A percentile compares a stretch with the other conserved stretches of the same genome.
Conservation (phyloP, 441 rosid genomes). For the Gossypium lobatum region DNA sequence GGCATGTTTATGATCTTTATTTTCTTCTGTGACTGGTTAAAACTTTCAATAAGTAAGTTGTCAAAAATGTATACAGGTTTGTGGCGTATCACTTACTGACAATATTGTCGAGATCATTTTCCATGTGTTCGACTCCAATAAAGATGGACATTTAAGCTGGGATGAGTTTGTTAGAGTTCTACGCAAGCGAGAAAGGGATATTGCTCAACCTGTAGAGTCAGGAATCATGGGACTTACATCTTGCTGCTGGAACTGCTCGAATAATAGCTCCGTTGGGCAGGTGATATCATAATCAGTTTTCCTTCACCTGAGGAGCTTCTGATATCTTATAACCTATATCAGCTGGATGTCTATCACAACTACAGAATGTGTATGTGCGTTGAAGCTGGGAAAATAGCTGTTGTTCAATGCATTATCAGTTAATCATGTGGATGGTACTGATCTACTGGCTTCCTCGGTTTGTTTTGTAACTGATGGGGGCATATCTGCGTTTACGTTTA, state of each 20-base stretch:
- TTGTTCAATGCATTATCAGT: neutral
- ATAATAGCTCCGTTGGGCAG: slow-evolving; percentile 21
- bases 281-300: slow-evolving; percentile 16
- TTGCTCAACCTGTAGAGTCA: slow-evolving; percentile 40
- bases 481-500: neutral
- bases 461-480: neutral
- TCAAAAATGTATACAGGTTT: slow-evolving; percentile 40
- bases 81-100: slow-evolving; percentile 52
- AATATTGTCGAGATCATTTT: slow-evolving; percentile 63
- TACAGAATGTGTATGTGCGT: neutral
- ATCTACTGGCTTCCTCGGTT: neutral
- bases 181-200: slow-evolving; percentile 51
- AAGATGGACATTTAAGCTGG: slow-evolving; percentile 60
- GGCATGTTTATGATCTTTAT: neutral
- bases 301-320: neutral
- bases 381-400: neutral
- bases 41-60: neutral
- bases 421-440: neutral
- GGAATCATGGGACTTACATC: slow-evolving; percentile 40
- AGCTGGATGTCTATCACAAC: neutral
- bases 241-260: slow-evolving; percentile 41
- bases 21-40: neutral
- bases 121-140: slow-evolving; percentile 63
- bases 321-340: neutral
- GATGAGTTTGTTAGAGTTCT: slow-evolving; percentile 66